phyloP scores from a whole-genome alignment of 352 stramenopile species.

The Pythium guiyangense region DNA sequence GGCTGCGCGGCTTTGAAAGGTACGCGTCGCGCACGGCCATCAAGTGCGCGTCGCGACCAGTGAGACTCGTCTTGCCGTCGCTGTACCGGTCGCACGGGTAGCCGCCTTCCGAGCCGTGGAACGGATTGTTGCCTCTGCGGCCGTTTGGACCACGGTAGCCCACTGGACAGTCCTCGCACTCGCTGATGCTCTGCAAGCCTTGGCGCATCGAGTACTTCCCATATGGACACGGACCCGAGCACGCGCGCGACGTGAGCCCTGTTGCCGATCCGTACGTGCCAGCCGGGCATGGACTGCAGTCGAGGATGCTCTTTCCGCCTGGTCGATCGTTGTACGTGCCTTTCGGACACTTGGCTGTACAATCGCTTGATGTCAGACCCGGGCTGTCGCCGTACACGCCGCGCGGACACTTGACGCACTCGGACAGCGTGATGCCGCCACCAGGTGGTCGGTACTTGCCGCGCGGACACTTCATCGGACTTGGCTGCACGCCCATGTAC shows the following conservation, averaged over 20 bases:
- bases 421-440: conserved; percentile 35
- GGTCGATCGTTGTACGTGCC: conserved; percentile 63
- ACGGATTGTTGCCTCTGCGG: conserved; percentile 47
- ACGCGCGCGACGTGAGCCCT: conserved; percentile 51
- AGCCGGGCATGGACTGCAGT: conserved; percentile 60
- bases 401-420: conserved; percentile 69
- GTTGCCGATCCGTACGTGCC: conserved; percentile 52
- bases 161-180: conserved; percentile 53
- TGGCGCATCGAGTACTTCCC: conserved; percentile 65
- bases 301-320: conserved; percentile 50
- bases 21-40: conserved; percentile 28
- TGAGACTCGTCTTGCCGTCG: conserved; percentile 40
- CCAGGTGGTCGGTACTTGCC: conserved; percentile 61
- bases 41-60: conserved; percentile 28
- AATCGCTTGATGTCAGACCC: conserved; percentile 52
- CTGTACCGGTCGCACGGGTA: conserved; percentile 59
- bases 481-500: conserved; percentile 51
- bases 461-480: conserved; percentile 35
- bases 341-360: conserved; percentile 66
- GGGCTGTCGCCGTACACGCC: conserved; percentile 70
- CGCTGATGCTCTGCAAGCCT: conserved; percentile 46
- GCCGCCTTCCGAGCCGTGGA: conserved; percentile 29
- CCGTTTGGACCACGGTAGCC: conserved; percentile 60
- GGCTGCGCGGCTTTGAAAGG: conserved; percentile 10
- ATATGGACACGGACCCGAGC: conserved; percentile 54